A percentile compares a stretch with the other conserved stretches of the same genome.
These are phyloP conservation scores for Lentinula edodes DNA, from an alignment of 768 basidiomycete genomes.

Conservation along the genomic window DNA sequence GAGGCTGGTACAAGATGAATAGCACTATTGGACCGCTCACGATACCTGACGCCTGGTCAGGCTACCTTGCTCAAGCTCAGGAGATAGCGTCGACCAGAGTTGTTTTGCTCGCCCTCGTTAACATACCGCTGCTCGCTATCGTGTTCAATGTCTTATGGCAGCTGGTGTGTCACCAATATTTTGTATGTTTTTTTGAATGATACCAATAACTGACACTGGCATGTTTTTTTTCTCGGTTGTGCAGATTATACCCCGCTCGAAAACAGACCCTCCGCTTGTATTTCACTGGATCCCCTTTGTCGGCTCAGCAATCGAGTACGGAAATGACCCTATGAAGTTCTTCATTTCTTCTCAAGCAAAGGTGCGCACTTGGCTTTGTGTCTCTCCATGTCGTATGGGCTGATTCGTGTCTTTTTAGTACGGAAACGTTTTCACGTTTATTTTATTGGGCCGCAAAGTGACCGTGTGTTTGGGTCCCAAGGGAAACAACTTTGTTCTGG, in stretches of 20 bases:
- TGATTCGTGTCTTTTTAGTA: constrained; percentile 45
- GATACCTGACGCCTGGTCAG: constrained; percentile 33
- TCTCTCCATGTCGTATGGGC: background rate
- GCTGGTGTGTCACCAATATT: constrained; percentile 43
- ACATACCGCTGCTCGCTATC: constrained; percentile 62
- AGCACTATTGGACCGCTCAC: background rate
- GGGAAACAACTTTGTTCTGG: constrained; percentile 92
- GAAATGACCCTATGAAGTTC: constrained; percentile 89
- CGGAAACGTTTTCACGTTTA: constrained; percentile 95
- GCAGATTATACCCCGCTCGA: constrained; percentile 63
- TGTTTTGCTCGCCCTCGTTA: constrained; percentile 48
- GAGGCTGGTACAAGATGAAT: constrained; percentile 21
- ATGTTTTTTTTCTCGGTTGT: background rate
- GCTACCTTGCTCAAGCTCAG: constrained; percentile 36
- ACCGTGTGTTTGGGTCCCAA: constrained; percentile 88
- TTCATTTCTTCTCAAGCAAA: constrained; percentile 74
- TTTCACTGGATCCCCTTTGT: constrained; percentile 91
- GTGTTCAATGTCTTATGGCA: constrained; percentile 75
- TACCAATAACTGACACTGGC: background rate
- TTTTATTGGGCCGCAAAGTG: constrained; percentile 82
- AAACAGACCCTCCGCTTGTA: constrained; percentile 79
- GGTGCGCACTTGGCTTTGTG: constrained; percentile 32
- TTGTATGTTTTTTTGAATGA: background rate
- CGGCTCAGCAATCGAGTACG: constrained; percentile 86
- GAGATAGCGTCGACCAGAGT: constrained; percentile 30